These are phyloP conservation scores for Trichoderma sp. DNA, from an alignment of 2,329 filamentous ascomycete species.

Conservation along the genomic window DNA sequence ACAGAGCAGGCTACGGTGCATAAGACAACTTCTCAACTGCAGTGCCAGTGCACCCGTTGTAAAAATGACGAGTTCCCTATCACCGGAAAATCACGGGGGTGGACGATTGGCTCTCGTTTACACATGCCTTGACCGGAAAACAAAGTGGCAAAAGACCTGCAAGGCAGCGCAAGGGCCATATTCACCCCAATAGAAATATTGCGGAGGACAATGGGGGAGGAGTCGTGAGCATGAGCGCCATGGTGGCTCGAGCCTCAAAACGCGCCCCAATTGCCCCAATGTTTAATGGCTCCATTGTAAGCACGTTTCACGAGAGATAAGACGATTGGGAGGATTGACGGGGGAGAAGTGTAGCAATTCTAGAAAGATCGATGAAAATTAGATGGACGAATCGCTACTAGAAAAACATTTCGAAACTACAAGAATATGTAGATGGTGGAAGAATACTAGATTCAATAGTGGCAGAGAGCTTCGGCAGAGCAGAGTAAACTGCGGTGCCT, in stretches of 20 bases:
- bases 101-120: background rate
- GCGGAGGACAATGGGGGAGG: background rate
- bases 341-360: background rate
- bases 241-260: background rate
- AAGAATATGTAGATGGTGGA: background rate
- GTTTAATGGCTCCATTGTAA: background rate
- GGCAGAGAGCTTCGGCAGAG: background rate
- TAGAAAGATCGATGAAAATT: background rate
- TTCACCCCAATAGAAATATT: background rate
- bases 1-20: background rate
- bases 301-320: background rate
- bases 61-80: background rate
- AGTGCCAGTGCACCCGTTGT: background rate
- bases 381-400: too few species aligned
- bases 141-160: background rate
- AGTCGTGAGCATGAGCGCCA: background rate
- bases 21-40: background rate
- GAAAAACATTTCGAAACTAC: background rate
- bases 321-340: too few species aligned
- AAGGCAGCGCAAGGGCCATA: background rate
- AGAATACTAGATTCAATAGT: background rate
- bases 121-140: background rate
- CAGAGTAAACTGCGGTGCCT: background rate
- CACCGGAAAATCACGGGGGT: background rate
- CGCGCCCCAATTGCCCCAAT: background rate